Evolutionary conservation across 1,139 yeast genomes (phyloP).

Genomic region (Suhomyces anneliseae): DNA sequence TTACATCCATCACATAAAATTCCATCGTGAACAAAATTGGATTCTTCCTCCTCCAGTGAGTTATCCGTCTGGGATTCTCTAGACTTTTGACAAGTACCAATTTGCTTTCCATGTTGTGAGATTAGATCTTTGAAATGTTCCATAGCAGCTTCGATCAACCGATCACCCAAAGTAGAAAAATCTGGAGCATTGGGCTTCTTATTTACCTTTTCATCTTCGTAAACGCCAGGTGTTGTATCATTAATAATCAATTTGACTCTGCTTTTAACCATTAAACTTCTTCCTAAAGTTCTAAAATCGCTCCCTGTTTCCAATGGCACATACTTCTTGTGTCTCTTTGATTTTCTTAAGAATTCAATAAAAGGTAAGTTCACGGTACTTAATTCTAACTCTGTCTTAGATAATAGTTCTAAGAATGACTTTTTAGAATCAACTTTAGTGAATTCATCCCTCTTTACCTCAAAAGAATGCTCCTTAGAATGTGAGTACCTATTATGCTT

Average conservation of each 20-base stretch:
- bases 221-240: slow-evolving; percentile 15
- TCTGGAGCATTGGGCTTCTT: slow-evolving; percentile 16
- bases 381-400: slow-evolving; percentile 10
- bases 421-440: slow-evolving; percentile 12
- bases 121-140: slow-evolving; percentile 25
- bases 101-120: slow-evolving; percentile 7
- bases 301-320: slow-evolving; percentile 37
- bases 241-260: slow-evolving; percentile 32
- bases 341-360: slow-evolving; percentile 29
- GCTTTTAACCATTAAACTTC: slow-evolving; percentile 50
- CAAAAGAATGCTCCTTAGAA: slow-evolving; percentile 2
- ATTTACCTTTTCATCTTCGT: slow-evolving; percentile 1
- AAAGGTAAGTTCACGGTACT: slow-evolving; percentile 7
- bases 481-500: slow-evolving; percentile 12
- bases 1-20: slow-evolving; percentile 45
- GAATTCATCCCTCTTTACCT: slow-evolving; percentile 7
- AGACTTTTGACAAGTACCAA: not conserved
- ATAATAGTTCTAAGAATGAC: slow-evolving; percentile 13
- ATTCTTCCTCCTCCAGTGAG: not conserved
- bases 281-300: slow-evolving; percentile 46
- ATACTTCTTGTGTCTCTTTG: slow-evolving; percentile 44
- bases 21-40: slow-evolving; percentile 37
- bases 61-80: not conserved
- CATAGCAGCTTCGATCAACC: slow-evolving; percentile 25
- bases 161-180: slow-evolving; percentile 25